phyloP scores from a whole-genome alignment of 352 stramenopile species.

The Aphanomyces euteiches region DNA sequence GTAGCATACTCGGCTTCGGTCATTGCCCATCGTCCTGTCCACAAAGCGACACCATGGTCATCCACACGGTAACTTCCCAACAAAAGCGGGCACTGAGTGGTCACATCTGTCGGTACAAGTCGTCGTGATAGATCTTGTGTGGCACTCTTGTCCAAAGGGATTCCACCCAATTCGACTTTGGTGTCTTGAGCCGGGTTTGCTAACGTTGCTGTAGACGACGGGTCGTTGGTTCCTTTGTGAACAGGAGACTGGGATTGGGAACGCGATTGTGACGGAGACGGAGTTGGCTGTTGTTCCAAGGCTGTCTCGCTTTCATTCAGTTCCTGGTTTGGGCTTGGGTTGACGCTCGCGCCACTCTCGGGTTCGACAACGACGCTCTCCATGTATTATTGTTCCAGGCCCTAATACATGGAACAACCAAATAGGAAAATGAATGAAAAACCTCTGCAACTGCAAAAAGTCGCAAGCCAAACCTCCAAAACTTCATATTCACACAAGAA shows the following conservation, averaged over 20 bases:
- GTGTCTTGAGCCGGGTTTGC: neutral
- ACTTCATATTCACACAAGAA: conserved; percentile 26
- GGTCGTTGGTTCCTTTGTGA: conserved; percentile 5
- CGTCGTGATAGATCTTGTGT: conserved; percentile 9
- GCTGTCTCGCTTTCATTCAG: neutral
- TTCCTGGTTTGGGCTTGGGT: conserved; percentile 2
- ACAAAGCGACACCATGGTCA: conserved; percentile 44
- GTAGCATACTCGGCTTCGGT: conserved; percentile 75
- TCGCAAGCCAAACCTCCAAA: conserved; percentile 16
- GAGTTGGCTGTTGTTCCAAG: conserved; percentile 1
- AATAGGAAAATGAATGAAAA: conserved; percentile 33
- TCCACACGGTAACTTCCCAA: conserved; percentile 27
- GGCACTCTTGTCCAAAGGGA: conserved; percentile 17
- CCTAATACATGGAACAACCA: conserved; percentile 33
- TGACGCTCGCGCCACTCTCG: conserved; percentile 2
- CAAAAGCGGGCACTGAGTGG: conserved; percentile 17
- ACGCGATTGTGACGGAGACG: conserved; percentile 7
- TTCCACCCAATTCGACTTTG: neutral
- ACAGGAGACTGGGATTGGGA: conserved; percentile 13
- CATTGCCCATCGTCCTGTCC: conserved; percentile 81
- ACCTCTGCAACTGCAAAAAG: conserved; percentile 23
- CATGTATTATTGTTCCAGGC: conserved; percentile 18
- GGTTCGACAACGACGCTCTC: conserved; percentile 18
- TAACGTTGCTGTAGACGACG: neutral
- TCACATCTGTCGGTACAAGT: conserved; percentile 18